Conservation (phyloP, 2,329 filamentous ascomycete species). For the Cordyceps farinosa region DNA sequence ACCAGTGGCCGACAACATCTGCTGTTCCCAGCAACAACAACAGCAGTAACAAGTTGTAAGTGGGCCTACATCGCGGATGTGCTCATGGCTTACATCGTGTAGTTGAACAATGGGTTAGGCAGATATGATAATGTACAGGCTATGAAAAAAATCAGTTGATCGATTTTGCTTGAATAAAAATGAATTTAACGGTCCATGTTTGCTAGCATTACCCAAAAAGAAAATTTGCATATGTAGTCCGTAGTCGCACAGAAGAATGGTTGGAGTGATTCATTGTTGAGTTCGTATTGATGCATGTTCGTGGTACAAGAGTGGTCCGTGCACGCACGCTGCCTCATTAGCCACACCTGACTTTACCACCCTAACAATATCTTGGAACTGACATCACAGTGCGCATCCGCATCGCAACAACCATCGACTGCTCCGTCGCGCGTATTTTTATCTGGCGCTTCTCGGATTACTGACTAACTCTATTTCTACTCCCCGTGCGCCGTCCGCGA, state of each 20-base stretch:
- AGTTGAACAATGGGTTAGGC: slow-evolving; percentile 6
- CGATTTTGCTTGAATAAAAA: slow-evolving; percentile 8
- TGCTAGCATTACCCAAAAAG: neutral
- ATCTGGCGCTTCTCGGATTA: neutral
- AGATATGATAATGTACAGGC: slow-evolving; percentile 17
- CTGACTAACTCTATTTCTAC: neutral
- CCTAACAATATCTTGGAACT: slow-evolving; percentile 15
- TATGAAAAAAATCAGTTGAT: slow-evolving; percentile 7
- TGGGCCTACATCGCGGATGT: slow-evolving; percentile 22
- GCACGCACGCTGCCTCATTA: slow-evolving; percentile 19
- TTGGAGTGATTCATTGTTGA: neutral
- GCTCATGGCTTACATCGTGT: slow-evolving; percentile 5
- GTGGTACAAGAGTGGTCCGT: slow-evolving; percentile 23
- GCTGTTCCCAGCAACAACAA: slow-evolving; percentile 68
- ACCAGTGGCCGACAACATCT: slow-evolving; percentile 86
- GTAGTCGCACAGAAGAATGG: neutral
- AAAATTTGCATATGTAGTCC: neutral
- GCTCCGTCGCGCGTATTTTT: neutral
- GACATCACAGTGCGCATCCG: slow-evolving; percentile 14
- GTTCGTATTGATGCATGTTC: slow-evolving; percentile 6
- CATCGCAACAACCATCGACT: slow-evolving; percentile 7
- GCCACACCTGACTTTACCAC: slow-evolving; percentile 31
- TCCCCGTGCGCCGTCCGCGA: neutral
- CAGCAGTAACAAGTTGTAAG: slow-evolving; percentile 68
- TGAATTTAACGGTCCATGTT: neutral